These are phyloP conservation scores for Lycium ferocissimum DNA, from an alignment of 257 asterid genomes.

Conservation along the genomic window DNA sequence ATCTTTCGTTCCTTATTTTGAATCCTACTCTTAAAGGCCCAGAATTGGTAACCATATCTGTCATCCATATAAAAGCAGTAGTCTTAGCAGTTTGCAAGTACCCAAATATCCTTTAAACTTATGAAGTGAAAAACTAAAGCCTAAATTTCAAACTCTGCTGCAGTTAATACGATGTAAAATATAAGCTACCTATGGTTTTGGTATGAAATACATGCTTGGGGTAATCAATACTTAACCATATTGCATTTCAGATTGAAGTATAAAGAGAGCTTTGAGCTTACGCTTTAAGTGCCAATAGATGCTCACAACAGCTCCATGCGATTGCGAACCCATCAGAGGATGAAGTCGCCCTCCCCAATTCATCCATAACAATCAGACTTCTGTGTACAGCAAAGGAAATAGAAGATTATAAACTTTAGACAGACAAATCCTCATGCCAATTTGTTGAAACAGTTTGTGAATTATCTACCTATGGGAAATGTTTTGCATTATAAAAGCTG, in stretches of 20 bases:
- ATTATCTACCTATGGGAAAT: constrained; percentile 69
- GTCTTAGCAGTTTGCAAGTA: not conserved
- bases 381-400: constrained; percentile 51
- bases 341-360: constrained; percentile 97
- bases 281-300: constrained; percentile 85
- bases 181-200: not conserved
- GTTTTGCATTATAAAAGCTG: constrained; percentile 93
- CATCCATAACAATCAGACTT: constrained; percentile 94
- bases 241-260: not conserved
- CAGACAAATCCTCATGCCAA: constrained; percentile 31
- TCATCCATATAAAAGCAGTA: not conserved
- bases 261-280: constrained; percentile 43
- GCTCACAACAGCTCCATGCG: constrained; percentile 98
- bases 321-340: constrained; percentile 97
- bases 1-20: not conserved
- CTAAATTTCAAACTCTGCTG: not conserved
- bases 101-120: not conserved
- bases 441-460: not conserved
- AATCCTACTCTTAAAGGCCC: not conserved
- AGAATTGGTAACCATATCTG: not conserved
- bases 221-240: not conserved
- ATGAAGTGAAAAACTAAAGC: not conserved
- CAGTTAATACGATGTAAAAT: constrained; percentile 3
- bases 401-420: not conserved
- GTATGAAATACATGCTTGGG: not conserved